Conservation (phyloP, 371 early-diverging fungal genomes). For the Chytridiales sp. region DNA sequence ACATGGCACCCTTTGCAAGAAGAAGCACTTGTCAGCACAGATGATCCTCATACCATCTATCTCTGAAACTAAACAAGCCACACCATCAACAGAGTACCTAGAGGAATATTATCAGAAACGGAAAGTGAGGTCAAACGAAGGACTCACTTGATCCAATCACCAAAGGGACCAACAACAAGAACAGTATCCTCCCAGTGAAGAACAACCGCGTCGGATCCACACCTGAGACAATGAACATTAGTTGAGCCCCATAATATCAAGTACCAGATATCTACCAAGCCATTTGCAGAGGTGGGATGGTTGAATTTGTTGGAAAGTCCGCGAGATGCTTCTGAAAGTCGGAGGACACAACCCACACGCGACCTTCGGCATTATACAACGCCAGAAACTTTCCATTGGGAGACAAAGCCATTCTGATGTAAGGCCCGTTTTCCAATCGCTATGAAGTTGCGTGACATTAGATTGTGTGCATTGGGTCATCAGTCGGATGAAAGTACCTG, state of each 20-base stretch:
- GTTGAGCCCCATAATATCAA: background rate
- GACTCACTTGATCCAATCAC: conserved; percentile 77
- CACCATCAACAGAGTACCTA: conserved; percentile 73
- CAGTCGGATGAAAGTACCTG: conserved; percentile 55
- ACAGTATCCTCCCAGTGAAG: conserved; percentile 80
- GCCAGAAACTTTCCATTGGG: conserved; percentile 92
- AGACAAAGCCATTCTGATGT: conserved; percentile 81
- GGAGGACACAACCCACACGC: conserved; percentile 90
- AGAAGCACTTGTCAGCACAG: conserved; percentile 76
- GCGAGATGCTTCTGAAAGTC: conserved; percentile 92
- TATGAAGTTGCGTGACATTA: conserved; percentile 25
- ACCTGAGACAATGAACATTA: conserved; percentile 53
- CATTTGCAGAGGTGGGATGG: conserved; percentile 66
- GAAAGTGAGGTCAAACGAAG: background rate
- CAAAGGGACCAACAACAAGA: conserved; percentile 90
- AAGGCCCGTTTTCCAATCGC: conserved; percentile 87
- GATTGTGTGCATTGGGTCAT: background rate
- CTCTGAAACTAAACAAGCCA: conserved; percentile 80
- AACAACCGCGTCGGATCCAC: conserved; percentile 93
- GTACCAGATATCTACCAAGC: conserved; percentile 64
- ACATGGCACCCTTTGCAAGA: conserved; percentile 86
- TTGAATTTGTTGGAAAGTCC: conserved; percentile 73
- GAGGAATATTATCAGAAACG: background rate
- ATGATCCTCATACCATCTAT: conserved; percentile 92
- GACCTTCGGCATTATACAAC: conserved; percentile 68